Conservation (phyloP, 2,329 filamentous ascomycete genomes). For the Fusarium agapanthi region DNA sequence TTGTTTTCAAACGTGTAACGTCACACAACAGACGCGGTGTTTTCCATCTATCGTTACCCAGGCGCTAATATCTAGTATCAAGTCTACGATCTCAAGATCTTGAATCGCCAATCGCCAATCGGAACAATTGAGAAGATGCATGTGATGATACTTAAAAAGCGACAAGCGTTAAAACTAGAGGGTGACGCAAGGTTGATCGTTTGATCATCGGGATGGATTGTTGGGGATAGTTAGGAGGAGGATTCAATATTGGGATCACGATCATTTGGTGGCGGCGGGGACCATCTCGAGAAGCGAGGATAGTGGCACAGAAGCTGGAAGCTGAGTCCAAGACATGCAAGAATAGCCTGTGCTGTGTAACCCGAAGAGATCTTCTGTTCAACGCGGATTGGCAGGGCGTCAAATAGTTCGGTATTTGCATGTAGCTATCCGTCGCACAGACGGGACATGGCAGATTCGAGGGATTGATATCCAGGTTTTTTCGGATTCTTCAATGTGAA, state of each 20-base stretch:
- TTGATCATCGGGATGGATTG: slow-evolving; percentile 18
- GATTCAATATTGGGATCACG: neutral
- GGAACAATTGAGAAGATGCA: neutral
- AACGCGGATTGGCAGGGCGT: slow-evolving; percentile 13
- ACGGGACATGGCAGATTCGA: neutral
- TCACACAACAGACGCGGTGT: neutral
- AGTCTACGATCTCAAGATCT: slow-evolving; percentile 1
- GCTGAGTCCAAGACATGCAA: slow-evolving; percentile 1
- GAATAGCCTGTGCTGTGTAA: slow-evolving; percentile 7
- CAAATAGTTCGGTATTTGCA: slow-evolving; percentile 1
- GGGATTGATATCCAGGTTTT: neutral
- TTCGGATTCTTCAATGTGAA: neutral
- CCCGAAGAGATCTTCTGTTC: neutral
- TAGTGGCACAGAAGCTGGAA: slow-evolving; percentile 13
- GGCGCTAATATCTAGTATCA: slow-evolving; percentile 2
- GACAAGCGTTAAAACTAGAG: slow-evolving; percentile 13
- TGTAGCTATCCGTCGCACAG: slow-evolving; percentile 9
- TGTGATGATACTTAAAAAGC: slow-evolving; percentile 3
- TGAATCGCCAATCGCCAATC: slow-evolving; percentile 30
- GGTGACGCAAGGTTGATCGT: slow-evolving; percentile 5
- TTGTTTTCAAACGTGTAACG: neutral
- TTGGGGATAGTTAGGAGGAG: neutral
- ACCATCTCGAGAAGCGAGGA: neutral
- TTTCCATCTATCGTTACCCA: neutral
- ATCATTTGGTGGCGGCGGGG: slow-evolving; percentile 33